Conservation (phyloP, 495 filamentous ascomycete genomes). For the Cryomyces antarcticus region DNA sequence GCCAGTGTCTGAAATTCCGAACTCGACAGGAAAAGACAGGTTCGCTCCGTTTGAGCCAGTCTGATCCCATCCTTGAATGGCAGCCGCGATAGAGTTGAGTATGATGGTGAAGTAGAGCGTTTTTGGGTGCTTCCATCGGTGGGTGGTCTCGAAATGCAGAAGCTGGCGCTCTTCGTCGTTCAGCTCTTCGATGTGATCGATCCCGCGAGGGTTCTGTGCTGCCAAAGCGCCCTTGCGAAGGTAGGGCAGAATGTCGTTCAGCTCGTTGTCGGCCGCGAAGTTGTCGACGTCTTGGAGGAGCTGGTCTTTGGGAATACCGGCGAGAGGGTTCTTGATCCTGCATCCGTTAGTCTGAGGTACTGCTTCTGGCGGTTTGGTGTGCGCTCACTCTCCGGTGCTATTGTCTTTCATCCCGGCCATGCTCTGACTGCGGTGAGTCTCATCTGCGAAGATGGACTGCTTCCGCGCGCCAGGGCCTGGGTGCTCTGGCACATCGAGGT, state of each 20-base stretch:
- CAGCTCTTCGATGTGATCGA: constrained; percentile 35
- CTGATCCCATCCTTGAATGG: constrained; percentile 50
- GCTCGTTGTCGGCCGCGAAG: constrained; percentile 25
- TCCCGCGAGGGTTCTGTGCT: constrained; percentile 35
- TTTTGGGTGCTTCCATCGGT: constrained; percentile 44
- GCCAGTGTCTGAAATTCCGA: constrained; percentile 33
- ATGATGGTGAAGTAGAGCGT: constrained; percentile 50
- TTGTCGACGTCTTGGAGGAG: constrained; percentile 29
- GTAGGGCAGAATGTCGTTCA: constrained; percentile 23
- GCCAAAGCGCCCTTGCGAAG: constrained; percentile 40
- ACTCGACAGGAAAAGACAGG: constrained; percentile 35
- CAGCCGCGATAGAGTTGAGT: constrained; percentile 50
- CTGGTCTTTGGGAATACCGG: constrained; percentile 25
- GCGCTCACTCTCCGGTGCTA: neutral
- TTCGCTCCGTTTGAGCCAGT: constrained; percentile 60
- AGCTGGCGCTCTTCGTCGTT: constrained; percentile 29
- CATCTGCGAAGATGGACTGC: neutral
- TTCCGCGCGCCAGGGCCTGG: neutral
- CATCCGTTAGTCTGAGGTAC: neutral
- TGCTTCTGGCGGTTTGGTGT: neutral
- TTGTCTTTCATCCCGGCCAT: neutral
- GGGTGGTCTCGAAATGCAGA: constrained; percentile 34
- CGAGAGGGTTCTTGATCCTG: constrained; percentile 24
- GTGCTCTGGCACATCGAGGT: too few species aligned
- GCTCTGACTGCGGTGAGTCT: neutral